phyloP scores from a whole-genome alignment of 306 rosid genomes.

The Hippophae gyantsensis region DNA sequence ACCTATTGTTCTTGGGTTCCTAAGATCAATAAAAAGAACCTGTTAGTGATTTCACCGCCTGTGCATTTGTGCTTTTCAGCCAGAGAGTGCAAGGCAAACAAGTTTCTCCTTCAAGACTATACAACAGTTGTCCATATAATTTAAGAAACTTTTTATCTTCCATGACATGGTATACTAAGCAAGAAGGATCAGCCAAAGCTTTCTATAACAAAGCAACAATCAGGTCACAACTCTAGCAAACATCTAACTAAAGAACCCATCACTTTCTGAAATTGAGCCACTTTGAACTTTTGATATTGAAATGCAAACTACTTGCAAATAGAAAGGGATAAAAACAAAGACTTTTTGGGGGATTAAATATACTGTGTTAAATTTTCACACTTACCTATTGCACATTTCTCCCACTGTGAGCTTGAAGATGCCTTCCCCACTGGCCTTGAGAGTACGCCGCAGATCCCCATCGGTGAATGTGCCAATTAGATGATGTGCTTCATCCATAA shows the following conservation, averaged over 20 bases:
- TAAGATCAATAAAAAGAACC: slow-evolving; percentile 15
- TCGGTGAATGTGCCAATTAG: slow-evolving; percentile 89
- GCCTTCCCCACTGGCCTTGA: slow-evolving; percentile 81
- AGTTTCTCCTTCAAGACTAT: too few relatives aligned
- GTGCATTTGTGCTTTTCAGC: neutral
- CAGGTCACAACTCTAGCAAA: too few relatives aligned
- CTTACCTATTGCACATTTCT: slow-evolving; percentile 83
- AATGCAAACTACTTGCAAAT: neutral
- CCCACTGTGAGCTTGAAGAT: slow-evolving; percentile 89
- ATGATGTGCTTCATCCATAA: slow-evolving; percentile 44
- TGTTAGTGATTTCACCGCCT: neutral
- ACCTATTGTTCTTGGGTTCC: slow-evolving; percentile 70
- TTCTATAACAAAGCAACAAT: too few relatives aligned
- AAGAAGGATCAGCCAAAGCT: too few relatives aligned
- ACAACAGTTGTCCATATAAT: too few relatives aligned
- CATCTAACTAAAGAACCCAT: too few relatives aligned
- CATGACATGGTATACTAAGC: too few relatives aligned
- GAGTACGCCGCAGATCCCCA: slow-evolving; percentile 94
- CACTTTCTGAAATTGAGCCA: too few relatives aligned
- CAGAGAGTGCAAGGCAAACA: too few relatives aligned
- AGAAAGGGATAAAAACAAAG: neutral
- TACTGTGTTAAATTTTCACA: neutral
- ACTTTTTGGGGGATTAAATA: neutral
- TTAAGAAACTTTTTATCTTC: too few relatives aligned
- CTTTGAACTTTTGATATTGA: too few relatives aligned